Base-by-base conservation (phyloP, 129 eudicot genomes). In the Rutidosis leptorrhynchoides region DNA sequence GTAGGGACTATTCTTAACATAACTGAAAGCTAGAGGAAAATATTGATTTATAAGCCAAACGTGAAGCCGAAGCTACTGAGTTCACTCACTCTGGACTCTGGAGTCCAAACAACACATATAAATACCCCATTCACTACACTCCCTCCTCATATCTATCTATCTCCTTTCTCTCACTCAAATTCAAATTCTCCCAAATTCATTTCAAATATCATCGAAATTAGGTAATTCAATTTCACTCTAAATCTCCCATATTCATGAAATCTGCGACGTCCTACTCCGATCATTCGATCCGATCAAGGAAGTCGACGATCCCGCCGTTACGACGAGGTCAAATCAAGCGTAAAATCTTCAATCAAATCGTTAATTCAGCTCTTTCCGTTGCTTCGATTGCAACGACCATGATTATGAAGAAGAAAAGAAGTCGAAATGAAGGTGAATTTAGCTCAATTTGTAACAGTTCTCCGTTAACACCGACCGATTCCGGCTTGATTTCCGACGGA, bases 301-400 rank as follows among this genome's bases (percentile, higher is more conserved):
- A 53, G 25, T 1, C 77, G 22, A 62, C 20, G 63, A 17, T 53
- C 54, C 77, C 7, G 4, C 64, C 64, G 19, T 40, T 40, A 40
- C 68, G 77, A 1, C 70, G 77, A 4, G 77, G 70, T 3, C 42
- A 63, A 62, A 63, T 72, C 53, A 52, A 63, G 29, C 77, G 70
- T 2, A 53, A 37, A 29, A 72, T 72, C 43, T 2, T 53, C 12
- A 6, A 22, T 5, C 70, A 72, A 15, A 33, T 72, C 17, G 19
- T 72, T 6, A 63, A 10, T 17, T 72, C 70, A 21, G 70, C 35
- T 7, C 64, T 59, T 70, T 45, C 55, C 5, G 48, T 46, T 29
- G 58, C 74, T 25, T 70, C 74, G 4, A n/a, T 30, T 35, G 74
- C 72, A 19, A 54, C 58, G 24, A 58, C 1, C 49, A 53, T 33